These are phyloP conservation scores for Colletotrichum sp. DNA, from an alignment of 2,329 filamentous ascomycete species.

Conservation along the genomic window DNA sequence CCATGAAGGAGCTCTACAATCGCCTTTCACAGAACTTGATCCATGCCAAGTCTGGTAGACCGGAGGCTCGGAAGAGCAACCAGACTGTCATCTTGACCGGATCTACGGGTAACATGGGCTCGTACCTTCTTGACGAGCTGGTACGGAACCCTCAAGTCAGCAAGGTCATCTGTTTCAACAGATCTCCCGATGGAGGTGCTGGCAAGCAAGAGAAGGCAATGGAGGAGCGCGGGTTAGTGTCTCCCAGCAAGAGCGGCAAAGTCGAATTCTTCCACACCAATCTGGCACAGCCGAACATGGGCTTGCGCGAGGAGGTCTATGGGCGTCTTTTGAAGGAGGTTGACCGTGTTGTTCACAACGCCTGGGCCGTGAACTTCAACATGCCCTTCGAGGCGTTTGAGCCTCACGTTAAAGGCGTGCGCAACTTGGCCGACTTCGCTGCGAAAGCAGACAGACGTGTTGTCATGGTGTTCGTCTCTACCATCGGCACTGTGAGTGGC, in stretches of 20 bases:
- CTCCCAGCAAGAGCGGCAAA: neutral
- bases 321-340: conserved; percentile 36
- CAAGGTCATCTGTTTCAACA: conserved; percentile 9
- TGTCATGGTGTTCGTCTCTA: conserved; percentile 17
- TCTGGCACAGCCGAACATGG: neutral
- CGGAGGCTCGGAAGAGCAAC: conserved; percentile 33
- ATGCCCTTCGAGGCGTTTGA: conserved; percentile 54
- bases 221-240: neutral
- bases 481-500: conserved; percentile 11
- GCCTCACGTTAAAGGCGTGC: conserved; percentile 53
- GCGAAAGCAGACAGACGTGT: neutral
- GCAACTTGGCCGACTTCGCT: conserved; percentile 44
- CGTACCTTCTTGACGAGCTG: conserved; percentile 7
- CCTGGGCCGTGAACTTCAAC: conserved; percentile 57
- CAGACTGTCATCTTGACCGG: conserved; percentile 23
- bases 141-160: conserved; percentile 21
- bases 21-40: conserved; percentile 37
- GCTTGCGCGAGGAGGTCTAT: neutral
- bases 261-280: conserved; percentile 40
- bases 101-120: conserved; percentile 16
- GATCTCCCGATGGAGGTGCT: conserved; percentile 5
- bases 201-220: conserved; percentile 11
- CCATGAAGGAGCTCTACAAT: conserved; percentile 36
- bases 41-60: conserved; percentile 26
- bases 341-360: conserved; percentile 58